Evolutionary conservation across 768 basidiomycete genomes (phyloP).

Genomic region (Rhizopogon vinicolor): DNA sequence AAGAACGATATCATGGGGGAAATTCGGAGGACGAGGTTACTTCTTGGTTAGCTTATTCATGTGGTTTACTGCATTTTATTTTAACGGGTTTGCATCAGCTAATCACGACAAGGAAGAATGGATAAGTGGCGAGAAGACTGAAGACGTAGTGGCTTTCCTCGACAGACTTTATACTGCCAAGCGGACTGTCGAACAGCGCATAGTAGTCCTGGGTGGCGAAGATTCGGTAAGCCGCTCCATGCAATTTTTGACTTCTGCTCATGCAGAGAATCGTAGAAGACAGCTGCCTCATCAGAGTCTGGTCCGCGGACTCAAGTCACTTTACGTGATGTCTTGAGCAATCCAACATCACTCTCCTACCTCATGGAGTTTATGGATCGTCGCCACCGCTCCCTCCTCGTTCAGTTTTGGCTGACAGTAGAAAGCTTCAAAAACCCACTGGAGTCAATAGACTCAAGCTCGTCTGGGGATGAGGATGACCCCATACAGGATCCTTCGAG

Average conservation of each 20-base stretch:
- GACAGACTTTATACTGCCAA: conserved; percentile 89
- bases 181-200: conserved; percentile 81
- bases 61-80: neutral
- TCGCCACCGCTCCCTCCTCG: conserved; percentile 72
- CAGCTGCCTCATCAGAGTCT: conserved; percentile 38
- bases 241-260: neutral
- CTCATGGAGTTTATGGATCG: conserved; percentile 99
- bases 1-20: conserved; percentile 94
- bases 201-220: conserved; percentile 70
- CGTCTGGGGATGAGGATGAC: conserved; percentile 57
- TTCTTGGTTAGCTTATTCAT: conserved; percentile 49
- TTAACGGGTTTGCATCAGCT: conserved; percentile 36
- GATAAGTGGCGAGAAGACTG: conserved; percentile 82
- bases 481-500: conserved; percentile 52
- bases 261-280: conserved; percentile 19
- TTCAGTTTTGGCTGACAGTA: conserved; percentile 97
- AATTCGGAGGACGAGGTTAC: conserved; percentile 71
- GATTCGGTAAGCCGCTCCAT: conserved; percentile 42
- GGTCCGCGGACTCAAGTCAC: conserved; percentile 45
- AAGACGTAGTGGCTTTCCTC: conserved; percentile 82
- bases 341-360: conserved; percentile 88
- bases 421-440: conserved; percentile 98
- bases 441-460: conserved; percentile 65
- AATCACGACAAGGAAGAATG: conserved; percentile 86
- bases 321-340: conserved; percentile 77